These are phyloP conservation scores for Helichrysum umbraculigerum DNA, from an alignment of 129 eudicot genomes.

Conservation along the genomic window DNA sequence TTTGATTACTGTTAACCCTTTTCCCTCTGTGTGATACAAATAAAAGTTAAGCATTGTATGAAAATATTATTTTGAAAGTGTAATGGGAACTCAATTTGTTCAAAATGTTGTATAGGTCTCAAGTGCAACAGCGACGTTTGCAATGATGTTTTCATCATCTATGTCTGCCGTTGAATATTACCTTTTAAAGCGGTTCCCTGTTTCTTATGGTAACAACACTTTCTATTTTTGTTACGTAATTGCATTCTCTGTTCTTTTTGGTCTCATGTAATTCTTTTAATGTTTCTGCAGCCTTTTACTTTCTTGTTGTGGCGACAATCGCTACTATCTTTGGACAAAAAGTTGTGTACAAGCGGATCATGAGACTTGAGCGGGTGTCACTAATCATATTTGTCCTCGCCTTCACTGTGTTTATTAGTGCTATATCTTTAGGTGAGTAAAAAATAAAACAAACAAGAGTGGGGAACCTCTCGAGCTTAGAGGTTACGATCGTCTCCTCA, in stretches of 20 bases:
- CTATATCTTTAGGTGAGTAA: slow-evolving; percentile 81
- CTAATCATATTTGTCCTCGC: slow-evolving; percentile 87
- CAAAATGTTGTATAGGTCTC: slow-evolving; percentile 63
- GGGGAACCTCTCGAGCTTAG: too few species aligned
- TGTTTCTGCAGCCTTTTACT: slow-evolving; percentile 67
- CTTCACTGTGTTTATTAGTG: slow-evolving; percentile 77
- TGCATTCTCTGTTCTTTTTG: neutral
- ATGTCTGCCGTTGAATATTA: slow-evolving; percentile 98
- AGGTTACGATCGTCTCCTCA: too few species aligned
- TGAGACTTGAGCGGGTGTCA: slow-evolving; percentile 78
- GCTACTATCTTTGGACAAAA: slow-evolving; percentile 97
- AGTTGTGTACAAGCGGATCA: slow-evolving; percentile 67
- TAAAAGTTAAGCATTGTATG: neutral
- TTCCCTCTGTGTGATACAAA: too few species aligned
- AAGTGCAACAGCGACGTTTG: slow-evolving; percentile 99
- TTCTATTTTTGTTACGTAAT: neutral
- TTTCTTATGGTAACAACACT: slow-evolving; percentile 71
- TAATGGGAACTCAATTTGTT: neutral
- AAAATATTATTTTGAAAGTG: neutral
- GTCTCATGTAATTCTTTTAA: neutral
- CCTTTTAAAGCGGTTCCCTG: slow-evolving; percentile 88
- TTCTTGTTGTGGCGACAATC: slow-evolving; percentile 63
- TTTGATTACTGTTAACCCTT: too few species aligned
- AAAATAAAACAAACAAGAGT: too few species aligned
- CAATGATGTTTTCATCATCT: slow-evolving; percentile 97